Evolutionary conservation across 208 protist genomes (phyloP).

Genomic region (Leishmania tarentolae): DNA sequence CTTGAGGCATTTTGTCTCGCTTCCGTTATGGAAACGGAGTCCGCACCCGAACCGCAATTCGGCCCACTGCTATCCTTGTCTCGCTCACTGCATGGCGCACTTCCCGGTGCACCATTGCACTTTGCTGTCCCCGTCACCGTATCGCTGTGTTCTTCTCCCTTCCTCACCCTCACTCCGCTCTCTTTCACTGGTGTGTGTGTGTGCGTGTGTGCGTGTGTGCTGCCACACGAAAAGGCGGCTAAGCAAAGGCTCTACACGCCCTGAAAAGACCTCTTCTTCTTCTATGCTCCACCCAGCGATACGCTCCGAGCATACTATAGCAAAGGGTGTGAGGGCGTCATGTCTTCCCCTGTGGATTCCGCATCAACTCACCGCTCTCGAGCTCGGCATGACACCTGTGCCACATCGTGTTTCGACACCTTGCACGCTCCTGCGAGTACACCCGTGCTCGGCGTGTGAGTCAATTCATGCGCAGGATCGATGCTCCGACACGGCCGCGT

Average conservation of each 20-base stretch:
- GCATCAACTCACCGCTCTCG: conserved; percentile 5
- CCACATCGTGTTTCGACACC: neutral
- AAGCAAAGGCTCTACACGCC: neutral
- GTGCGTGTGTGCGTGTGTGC: neutral
- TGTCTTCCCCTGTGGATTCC: conserved; percentile 10
- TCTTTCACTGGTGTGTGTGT: neutral
- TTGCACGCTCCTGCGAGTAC: conserved; percentile 18
- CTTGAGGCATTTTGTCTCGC: neutral
- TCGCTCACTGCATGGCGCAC: neutral
- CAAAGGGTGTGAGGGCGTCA: neutral
- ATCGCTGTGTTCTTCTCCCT: neutral
- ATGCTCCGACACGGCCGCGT: neutral
- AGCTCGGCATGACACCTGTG: neutral
- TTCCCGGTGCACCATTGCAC: neutral
- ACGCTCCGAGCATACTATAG: neutral
- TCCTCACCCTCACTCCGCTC: neutral
- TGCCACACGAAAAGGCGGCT: neutral
- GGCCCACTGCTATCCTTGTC: neutral
- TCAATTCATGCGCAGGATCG: neutral
- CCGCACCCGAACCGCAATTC: neutral
- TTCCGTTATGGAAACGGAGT: neutral
- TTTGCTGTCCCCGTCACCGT: neutral
- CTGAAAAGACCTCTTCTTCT: neutral
- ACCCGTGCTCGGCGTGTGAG: neutral
- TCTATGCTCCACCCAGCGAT: neutral